A percentile compares a stretch with the other conserved stretches of the same genome.
Evolutionary conservation across 192 early-diverging fungal genomes (phyloP).

Genomic region (Entomortierella parvispora): DNA sequence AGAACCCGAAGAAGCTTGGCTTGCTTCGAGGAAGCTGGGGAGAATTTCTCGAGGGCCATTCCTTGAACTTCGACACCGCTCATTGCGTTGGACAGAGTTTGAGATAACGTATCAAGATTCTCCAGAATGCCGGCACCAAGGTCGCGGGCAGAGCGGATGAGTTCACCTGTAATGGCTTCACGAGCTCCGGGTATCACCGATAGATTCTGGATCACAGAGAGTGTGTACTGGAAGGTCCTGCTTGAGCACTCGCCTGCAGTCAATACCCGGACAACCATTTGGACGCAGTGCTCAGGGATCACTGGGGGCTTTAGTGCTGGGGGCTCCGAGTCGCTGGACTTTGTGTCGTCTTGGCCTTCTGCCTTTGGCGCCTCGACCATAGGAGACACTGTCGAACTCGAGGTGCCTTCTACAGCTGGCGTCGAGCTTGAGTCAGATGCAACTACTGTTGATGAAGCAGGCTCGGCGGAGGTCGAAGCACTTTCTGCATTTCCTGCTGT

Average conservation of each 20-base stretch:
- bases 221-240: slow-evolving; percentile 94
- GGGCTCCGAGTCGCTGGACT: slow-evolving; percentile 26
- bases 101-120: slow-evolving; percentile 75
- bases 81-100: slow-evolving; percentile 63
- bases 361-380: background rate
- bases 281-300: slow-evolving; percentile 86
- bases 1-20: slow-evolving; percentile 92
- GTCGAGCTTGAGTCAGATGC: too few relatives aligned
- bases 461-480: background rate
- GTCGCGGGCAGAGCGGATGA: slow-evolving; percentile 74
- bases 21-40: slow-evolving; percentile 87
- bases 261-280: slow-evolving; percentile 88
- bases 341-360: slow-evolving; percentile 28
- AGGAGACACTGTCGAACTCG: background rate
- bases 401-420: background rate
- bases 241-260: slow-evolving; percentile 91
- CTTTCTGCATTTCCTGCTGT: slow-evolving; percentile 7
- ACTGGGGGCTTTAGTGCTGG: slow-evolving; percentile 73
- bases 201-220: slow-evolving; percentile 90
- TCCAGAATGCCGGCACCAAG: slow-evolving; percentile 72
- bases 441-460: too few relatives aligned
- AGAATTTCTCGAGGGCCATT: slow-evolving; percentile 80
- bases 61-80: slow-evolving; percentile 78
- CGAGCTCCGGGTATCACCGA: slow-evolving; percentile 73
- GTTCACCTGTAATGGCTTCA: slow-evolving; percentile 83